Evolutionary conservation across 2,329 filamentous ascomycete species (phyloP).

Genomic region (Exophiala bonariae): DNA sequence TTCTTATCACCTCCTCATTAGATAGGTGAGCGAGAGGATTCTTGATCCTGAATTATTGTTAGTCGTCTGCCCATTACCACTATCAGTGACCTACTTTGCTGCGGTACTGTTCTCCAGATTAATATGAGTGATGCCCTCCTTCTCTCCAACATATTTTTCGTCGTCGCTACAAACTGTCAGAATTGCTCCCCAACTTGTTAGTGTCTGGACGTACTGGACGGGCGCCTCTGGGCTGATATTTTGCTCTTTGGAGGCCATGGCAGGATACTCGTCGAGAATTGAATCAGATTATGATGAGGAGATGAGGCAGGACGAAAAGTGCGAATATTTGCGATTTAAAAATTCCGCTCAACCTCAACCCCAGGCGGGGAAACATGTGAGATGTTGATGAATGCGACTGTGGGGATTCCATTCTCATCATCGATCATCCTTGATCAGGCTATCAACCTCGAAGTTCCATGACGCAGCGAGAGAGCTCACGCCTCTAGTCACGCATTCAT

Average conservation of each 20-base stretch:
- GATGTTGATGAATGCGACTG: too few species aligned
- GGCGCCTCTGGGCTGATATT: neutral
- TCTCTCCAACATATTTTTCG: constrained; percentile 18
- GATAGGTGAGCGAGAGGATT: constrained; percentile 47
- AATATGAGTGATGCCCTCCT: constrained; percentile 9
- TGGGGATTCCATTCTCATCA: too few species aligned
- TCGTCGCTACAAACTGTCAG: constrained; percentile 3
- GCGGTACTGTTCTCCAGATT: constrained; percentile 11
- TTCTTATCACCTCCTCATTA: constrained; percentile 37
- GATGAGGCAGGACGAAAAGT: neutral
- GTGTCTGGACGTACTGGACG: neutral
- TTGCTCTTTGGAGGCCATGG: neutral
- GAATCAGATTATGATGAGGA: too few species aligned
- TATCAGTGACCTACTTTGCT: constrained; percentile 14
- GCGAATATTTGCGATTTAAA: neutral
- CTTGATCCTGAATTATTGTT: constrained; percentile 40
- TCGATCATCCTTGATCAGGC: too few species aligned
- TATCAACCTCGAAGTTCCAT: too few species aligned
- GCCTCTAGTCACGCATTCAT: neutral
- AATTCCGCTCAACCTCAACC: too few species aligned
- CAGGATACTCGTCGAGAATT: too few species aligned
- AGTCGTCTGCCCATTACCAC: neutral
- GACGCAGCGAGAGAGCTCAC: too few species aligned
- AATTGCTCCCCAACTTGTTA: neutral
- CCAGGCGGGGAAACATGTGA: too few species aligned